Evolutionary conservation across 2,329 filamentous ascomycete species (phyloP).

Genomic region (Ceratocystis lukuohia): DNA sequence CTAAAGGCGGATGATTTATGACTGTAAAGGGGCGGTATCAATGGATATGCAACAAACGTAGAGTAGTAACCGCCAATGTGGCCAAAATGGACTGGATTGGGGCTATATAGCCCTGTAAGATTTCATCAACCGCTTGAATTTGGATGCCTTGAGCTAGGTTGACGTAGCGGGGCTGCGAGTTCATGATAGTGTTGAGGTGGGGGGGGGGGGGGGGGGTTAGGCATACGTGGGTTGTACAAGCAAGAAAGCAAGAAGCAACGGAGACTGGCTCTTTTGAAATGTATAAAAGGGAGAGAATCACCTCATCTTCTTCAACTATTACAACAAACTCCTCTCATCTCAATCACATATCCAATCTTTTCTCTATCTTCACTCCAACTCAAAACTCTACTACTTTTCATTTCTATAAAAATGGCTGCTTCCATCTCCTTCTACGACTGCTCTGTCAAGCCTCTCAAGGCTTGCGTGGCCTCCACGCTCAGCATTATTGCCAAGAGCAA

Average conservation of each 20-base stretch:
- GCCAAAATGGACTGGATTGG: too few species aligned
- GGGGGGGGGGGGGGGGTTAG: too few species aligned
- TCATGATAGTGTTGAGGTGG: too few species aligned
- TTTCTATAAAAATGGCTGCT: conserved; percentile 13
- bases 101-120: too few species aligned
- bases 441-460: conserved; percentile 9
- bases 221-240: not conserved
- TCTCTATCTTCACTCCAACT: not conserved
- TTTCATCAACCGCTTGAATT: too few species aligned
- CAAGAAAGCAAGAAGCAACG: not conserved
- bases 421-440: conserved; percentile 12
- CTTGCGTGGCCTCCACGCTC: not conserved
- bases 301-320: not conserved
- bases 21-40: too few species aligned
- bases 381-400: not conserved
- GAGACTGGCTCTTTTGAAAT: not conserved
- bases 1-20: too few species aligned
- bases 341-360: not conserved
- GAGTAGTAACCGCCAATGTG: too few species aligned
- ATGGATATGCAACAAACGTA: too few species aligned
- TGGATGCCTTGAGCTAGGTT: too few species aligned
- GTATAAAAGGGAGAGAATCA: not conserved
- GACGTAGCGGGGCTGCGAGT: too few species aligned
- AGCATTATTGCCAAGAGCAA: conserved; percentile 13
- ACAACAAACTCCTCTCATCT: not conserved